Evolutionary conservation across 1,284 basidiomycete species (phyloP).

Genomic region (Lentinus polychrous): DNA sequence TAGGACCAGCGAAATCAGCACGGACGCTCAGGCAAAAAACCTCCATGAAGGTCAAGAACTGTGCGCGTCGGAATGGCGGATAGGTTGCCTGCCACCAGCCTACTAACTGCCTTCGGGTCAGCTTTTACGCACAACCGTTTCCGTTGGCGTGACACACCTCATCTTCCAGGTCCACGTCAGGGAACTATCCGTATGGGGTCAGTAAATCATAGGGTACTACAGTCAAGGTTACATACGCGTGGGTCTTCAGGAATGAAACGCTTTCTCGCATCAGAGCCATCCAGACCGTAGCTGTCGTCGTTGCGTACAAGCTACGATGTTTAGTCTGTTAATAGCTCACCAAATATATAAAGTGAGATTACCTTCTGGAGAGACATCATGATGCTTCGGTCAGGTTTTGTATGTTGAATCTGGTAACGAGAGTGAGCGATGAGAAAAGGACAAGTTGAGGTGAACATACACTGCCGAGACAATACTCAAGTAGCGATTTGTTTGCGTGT

Average conservation of each 20-base stretch:
- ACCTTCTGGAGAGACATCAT: too few relatives aligned
- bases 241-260: not conserved
- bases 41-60: slow-evolving; percentile 33
- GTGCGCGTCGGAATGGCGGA: slow-evolving; percentile 46
- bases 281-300: too few relatives aligned
- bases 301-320: too few relatives aligned
- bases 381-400: too few relatives aligned
- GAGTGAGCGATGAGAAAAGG: too few relatives aligned
- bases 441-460: slow-evolving; percentile 24
- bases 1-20: slow-evolving; percentile 9
- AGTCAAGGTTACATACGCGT: not conserved
- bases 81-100: slow-evolving; percentile 52
- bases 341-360: too few relatives aligned
- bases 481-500: slow-evolving; percentile 51
- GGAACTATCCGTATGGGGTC: slow-evolving; percentile 15
- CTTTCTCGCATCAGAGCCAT: too few relatives aligned
- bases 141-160: slow-evolving; percentile 32
- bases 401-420: too few relatives aligned
- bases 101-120: slow-evolving; percentile 38
- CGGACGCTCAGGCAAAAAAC: slow-evolving; percentile 34
- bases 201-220: too few relatives aligned
- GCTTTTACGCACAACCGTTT: slow-evolving; percentile 1
- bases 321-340: too few relatives aligned
- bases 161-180: slow-evolving; percentile 46
- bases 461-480: slow-evolving; percentile 46